Conservation (phyloP, 345 rosid genomes). For the Citropsis articulata region DNA sequence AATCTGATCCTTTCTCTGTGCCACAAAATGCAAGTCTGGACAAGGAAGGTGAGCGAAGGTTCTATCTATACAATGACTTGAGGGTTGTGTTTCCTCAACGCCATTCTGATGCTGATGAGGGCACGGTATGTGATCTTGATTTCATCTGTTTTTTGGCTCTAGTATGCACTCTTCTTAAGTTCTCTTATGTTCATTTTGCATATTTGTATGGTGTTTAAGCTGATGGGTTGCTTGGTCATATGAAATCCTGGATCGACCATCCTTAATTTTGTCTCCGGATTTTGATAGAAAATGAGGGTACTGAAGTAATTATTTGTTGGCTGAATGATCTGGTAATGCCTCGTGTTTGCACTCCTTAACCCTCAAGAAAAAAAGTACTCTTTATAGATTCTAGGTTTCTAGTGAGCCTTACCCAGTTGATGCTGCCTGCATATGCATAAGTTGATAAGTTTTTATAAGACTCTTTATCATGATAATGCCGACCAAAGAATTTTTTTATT, state of each 20-base stretch:
- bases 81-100: slow-evolving; percentile 92
- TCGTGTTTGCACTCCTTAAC: too few relatives aligned
- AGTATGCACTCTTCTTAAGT: not conserved
- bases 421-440: not conserved
- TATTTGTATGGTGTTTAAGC: not conserved
- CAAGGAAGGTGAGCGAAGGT: slow-evolving; percentile 55
- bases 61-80: slow-evolving; percentile 82
- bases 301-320: not conserved
- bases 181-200: not conserved
- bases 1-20: slow-evolving; percentile 37
- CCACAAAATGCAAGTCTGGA: slow-evolving; percentile 36
- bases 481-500: not conserved
- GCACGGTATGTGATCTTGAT: slow-evolving; percentile 64
- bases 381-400: not conserved
- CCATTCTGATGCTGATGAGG: slow-evolving; percentile 92
- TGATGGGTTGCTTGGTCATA: not conserved
- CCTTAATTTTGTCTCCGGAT: not conserved
- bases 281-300: not conserved
- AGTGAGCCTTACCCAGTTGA: not conserved
- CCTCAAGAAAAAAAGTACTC: too few relatives aligned
- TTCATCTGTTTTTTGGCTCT: not conserved
- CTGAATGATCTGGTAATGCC: too few relatives aligned
- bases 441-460: not conserved
- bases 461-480: not conserved
- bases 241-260: not conserved